phyloP scores from a whole-genome alignment of 345 rosid species.

The Acer saccharum region DNA sequence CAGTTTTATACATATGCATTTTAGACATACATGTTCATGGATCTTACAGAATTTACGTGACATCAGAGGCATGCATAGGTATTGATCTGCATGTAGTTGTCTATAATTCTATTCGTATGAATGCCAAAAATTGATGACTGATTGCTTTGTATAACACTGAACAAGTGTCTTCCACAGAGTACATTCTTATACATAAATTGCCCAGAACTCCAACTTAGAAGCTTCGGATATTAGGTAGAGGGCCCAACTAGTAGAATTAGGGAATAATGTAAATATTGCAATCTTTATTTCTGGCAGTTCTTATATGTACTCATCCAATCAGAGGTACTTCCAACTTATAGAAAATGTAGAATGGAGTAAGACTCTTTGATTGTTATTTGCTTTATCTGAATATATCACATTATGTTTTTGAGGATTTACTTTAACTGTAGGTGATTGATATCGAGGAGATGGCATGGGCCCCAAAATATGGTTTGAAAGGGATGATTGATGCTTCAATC shows the following conservation, averaged over 20 bases:
- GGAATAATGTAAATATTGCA: background rate
- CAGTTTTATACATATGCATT: conserved; percentile 4
- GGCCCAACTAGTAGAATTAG: conserved; percentile 5
- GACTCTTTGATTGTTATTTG: background rate
- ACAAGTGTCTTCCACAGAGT: background rate
- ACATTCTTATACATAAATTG: background rate
- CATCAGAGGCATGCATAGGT: conserved; percentile 1
- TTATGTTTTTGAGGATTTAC: background rate
- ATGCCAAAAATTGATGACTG: conserved; percentile 5
- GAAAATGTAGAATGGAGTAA: background rate
- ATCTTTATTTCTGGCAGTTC: background rate
- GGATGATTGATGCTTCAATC: conserved; percentile 93
- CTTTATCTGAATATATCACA: background rate
- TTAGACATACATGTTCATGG: background rate
- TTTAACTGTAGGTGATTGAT: conserved; percentile 69
- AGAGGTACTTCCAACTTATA: background rate
- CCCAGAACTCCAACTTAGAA: background rate
- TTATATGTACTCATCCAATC: conserved; percentile 5
- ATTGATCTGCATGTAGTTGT: background rate
- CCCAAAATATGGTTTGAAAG: conserved; percentile 95
- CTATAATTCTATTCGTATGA: conserved; percentile 1
- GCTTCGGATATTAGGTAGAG: background rate
- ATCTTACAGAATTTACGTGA: background rate
- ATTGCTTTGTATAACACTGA: background rate
- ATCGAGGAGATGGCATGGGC: conserved; percentile 99